Conservation (phyloP, 345 rosid genomes). For the Linum trigynum region DNA sequence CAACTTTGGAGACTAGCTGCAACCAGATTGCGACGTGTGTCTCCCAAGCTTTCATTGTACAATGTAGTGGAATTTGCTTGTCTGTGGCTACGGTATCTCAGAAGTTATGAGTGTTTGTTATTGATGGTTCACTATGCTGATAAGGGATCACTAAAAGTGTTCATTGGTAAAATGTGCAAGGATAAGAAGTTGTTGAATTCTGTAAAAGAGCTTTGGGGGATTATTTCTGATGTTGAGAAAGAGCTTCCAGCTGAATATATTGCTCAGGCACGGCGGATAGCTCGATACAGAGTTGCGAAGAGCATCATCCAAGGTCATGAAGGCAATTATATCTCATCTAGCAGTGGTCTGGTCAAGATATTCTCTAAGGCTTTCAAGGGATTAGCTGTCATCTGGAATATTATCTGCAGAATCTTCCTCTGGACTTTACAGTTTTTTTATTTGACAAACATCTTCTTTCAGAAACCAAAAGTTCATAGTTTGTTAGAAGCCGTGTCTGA, state of each 20-base stretch:
- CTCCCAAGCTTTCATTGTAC: conserved; percentile 52
- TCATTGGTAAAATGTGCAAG: conserved; percentile 33
- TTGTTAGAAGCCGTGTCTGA: conserved; percentile 25
- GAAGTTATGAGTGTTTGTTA: conserved; percentile 52
- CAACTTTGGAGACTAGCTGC: conserved; percentile 77
- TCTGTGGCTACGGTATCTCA: conserved; percentile 65
- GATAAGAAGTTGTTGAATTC: conserved; percentile 34
- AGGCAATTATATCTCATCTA: conserved; percentile 19
- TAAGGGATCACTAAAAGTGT: conserved; percentile 31
- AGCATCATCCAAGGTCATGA: conserved; percentile 23
- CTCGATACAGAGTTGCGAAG: conserved; percentile 43
- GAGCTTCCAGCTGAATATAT: conserved; percentile 71
- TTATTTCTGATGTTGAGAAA: conserved; percentile 50
- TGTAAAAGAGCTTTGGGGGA: conserved; percentile 46
- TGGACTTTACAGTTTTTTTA: conserved; percentile 21
- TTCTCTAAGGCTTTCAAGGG: conserved; percentile 26
- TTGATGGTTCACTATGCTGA: conserved; percentile 45
- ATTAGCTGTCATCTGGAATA: conserved; percentile 32
- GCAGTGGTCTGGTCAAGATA: conserved; percentile 14
- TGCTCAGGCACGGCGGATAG: conserved; percentile 74
- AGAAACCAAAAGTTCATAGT: conserved; percentile 26
- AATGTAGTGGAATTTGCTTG: conserved; percentile 36
- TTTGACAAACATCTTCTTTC: conserved; percentile 17
- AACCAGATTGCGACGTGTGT: conserved; percentile 42
- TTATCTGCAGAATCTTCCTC: conserved; percentile 27